Conservation (phyloP, 176 grass and related monocot genomes). For the Oryza australiensis region DNA sequence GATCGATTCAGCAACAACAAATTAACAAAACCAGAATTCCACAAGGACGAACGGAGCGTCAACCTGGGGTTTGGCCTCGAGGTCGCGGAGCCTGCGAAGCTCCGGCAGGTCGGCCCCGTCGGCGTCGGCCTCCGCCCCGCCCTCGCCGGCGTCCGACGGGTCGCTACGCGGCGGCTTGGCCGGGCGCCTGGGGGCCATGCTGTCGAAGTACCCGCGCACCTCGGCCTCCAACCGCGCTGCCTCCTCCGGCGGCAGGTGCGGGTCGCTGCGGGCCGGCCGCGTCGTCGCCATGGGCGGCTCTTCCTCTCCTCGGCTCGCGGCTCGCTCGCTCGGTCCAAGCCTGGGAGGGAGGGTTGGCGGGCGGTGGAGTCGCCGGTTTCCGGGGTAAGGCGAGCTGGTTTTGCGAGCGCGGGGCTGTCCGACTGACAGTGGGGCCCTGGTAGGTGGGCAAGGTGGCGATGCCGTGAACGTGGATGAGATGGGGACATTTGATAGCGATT, state of each 20-base stretch:
- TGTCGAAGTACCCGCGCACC: slow-evolving; percentile 73
- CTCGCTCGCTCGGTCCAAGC: not conserved
- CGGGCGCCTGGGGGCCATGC: slow-evolving; percentile 56
- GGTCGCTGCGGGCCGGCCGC: slow-evolving; percentile 67
- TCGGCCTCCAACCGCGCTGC: slow-evolving; percentile 67
- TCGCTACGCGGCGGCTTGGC: slow-evolving; percentile 79
- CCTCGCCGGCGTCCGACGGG: slow-evolving; percentile 30
- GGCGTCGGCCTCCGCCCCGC: not conserved
- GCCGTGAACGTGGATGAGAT: not conserved
- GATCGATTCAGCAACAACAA: not conserved
- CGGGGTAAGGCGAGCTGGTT: not conserved
- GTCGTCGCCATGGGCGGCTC: slow-evolving; percentile 35
- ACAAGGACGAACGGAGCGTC: no score
- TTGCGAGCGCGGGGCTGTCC: not conserved
- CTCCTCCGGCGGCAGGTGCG: slow-evolving; percentile 63
- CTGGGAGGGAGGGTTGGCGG: not conserved
- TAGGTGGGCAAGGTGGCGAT: not conserved
- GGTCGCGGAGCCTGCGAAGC: slow-evolving; percentile 58
- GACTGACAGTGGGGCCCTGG: not conserved
- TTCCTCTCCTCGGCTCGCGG: no score
- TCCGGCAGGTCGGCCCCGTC: slow-evolving; percentile 46
- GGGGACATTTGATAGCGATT: not conserved
- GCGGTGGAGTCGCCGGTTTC: slow-evolving; percentile 1
- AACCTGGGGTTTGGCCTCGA: slow-evolving; percentile 63
- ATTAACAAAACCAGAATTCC: slow-evolving; percentile 13